Percentiles rank a stretch among this genome's conserved stretches.
phyloP scores from a whole-genome alignment of 768 basidiomycete species.

The Kwoniella sp. region DNA sequence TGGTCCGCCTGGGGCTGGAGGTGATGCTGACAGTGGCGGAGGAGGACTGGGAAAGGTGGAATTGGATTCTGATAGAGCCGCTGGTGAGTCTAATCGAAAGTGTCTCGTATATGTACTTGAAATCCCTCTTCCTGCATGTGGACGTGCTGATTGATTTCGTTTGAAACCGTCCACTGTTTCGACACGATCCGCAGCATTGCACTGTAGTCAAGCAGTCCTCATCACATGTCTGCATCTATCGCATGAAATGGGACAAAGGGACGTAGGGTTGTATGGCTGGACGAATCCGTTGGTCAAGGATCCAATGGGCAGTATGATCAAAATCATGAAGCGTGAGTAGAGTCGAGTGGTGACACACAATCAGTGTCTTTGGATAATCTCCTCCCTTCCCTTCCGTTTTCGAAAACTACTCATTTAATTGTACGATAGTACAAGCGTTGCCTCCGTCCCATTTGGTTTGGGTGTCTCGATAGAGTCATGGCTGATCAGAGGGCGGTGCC shows the following conservation, averaged over 20 bases:
- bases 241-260: slow-evolving; percentile 43
- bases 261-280: slow-evolving; percentile 48
- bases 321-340: slow-evolving; percentile 48
- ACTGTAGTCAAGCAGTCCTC: slow-evolving; percentile 46
- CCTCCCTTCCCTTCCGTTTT: no score
- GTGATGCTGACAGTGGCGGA: background rate
- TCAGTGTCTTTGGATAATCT: no score
- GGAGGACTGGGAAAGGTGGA: background rate
- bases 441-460: no score
- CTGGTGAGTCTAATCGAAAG: background rate
- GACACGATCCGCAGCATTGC: no score
- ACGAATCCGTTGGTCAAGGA: slow-evolving; percentile 36
- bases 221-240: slow-evolving; percentile 45
- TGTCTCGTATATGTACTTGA: no score
- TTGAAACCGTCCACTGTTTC: background rate
- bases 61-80: background rate
- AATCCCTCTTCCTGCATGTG: no score
- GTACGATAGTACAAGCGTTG: no score
- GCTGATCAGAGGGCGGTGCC: no score
- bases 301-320: slow-evolving; percentile 42
- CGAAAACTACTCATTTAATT: no score
- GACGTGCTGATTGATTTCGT: background rate
- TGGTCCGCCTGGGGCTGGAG: background rate
- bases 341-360: no score
- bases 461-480: no score